Base-by-base conservation (phyloP, 352 stramenopile genomes). In the Albugo candida region DNA sequence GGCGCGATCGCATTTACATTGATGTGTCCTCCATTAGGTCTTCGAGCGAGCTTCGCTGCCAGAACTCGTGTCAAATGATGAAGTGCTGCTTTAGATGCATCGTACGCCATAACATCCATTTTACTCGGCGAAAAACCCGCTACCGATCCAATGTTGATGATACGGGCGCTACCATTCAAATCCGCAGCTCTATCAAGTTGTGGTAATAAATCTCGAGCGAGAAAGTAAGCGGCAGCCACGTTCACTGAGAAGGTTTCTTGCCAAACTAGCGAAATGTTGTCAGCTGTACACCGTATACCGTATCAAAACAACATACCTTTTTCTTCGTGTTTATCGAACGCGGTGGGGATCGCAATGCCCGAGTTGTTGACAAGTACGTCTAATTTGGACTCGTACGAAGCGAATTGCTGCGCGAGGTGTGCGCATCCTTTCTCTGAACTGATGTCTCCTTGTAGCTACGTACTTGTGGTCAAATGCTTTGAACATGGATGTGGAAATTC, bases 291-390 rank as follows among this genome's bases (percentile, higher is more conserved):
- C 79, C 41, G 60, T 61, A 39, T 58, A 67, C n/a, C 14, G 64
- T 61, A 24, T 57, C 18, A 42, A n/a, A 5, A 44, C 43, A 18
- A 51, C 50, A 18, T 41, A 64, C 57, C 55, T 18, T 65, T 53
- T 18, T 51, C 54, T 35, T 52, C 53, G 58, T 72, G 62, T 41
- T 63, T 47, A 36, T 70, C 21, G 5, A 74, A 60, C 24, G 63
- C 57, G 6, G 58, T 64, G 21, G 68, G 70, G 70, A 68, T 87
- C 2, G 45, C 47, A 6, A 71, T 56, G 14, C 67, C 71, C 74
- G 84, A 93, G 70, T 97, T 97, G 65, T 98, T 97, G 49, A 97
- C 73, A 6, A 97, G 67, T 37, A 97, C 81, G 51, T 97, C 70
- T 19, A 97, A 59, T 41, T 66, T 63, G 39, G 64, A 73, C 56